phyloP scores from a whole-genome alignment of 2,329 filamentous ascomycete species.

The Aspergillus sp. region DNA sequence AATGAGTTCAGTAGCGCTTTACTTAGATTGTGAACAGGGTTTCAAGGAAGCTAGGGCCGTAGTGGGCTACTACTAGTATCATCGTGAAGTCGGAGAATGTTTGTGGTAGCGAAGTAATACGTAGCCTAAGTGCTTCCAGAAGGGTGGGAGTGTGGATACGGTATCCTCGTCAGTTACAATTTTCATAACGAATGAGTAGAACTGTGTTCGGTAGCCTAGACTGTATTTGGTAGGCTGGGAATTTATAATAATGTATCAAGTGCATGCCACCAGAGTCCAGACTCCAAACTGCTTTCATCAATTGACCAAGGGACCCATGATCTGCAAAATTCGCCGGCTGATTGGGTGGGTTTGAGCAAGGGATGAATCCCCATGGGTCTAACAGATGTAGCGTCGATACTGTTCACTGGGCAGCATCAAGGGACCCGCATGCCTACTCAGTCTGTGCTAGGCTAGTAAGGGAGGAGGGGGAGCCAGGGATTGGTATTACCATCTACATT shows the following conservation, averaged over 20 bases:
- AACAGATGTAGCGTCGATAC: not conserved
- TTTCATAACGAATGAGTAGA: not conserved
- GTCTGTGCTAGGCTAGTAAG: conserved; percentile 11
- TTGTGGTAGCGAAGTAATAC: too few relatives aligned
- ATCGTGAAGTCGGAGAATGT: too few relatives aligned
- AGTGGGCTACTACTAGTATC: not conserved
- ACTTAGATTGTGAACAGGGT: not conserved
- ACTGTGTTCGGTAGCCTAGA: not conserved
- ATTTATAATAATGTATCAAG: not conserved
- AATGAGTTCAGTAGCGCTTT: not conserved
- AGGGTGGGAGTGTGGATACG: not conserved
- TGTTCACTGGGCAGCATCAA: not conserved
- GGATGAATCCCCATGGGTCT: not conserved
- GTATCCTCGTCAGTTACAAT: not conserved
- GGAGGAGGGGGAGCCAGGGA: conserved; percentile 6
- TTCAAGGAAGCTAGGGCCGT: not conserved
- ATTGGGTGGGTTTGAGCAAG: conserved; percentile 12
- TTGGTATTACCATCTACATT: not conserved
- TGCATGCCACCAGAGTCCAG: not conserved
- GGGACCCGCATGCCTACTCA: not conserved
- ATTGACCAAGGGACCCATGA: conserved; percentile 15
- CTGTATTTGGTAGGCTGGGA: not conserved
- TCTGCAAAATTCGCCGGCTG: conserved; percentile 17
- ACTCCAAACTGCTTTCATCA: conserved; percentile 11
- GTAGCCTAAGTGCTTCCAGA: not conserved